A percentile compares a stretch with the other conserved stretches of the same genome.
Conservation (phyloP, 2,329 filamentous ascomycete species). For the Diaporthe sp. region DNA sequence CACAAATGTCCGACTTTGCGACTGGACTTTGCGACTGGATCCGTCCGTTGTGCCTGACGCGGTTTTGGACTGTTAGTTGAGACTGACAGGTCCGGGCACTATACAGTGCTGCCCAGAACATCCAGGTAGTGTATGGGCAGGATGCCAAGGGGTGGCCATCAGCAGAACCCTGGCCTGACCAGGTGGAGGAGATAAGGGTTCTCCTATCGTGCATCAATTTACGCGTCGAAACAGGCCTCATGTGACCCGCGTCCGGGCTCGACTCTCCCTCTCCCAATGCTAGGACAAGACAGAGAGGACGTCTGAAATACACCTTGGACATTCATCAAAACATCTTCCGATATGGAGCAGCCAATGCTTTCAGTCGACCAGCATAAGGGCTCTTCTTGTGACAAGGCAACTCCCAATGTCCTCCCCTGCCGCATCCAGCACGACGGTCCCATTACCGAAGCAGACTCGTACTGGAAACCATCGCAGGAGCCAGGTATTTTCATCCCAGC, state of each 20-base stretch:
- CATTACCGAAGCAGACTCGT: conserved; percentile 70
- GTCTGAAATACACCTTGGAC: not conserved
- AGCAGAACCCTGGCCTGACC: not conserved
- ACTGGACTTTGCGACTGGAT: too few species aligned
- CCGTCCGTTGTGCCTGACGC: not conserved
- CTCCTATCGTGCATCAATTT: conserved; percentile 28
- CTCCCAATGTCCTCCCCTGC: conserved; percentile 82
- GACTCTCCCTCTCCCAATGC: too few species aligned
- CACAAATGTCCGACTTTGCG: conserved; percentile 7
- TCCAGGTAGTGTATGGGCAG: too few species aligned
- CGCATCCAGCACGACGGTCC: conserved; percentile 82
- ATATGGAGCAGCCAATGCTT: conserved; percentile 57
- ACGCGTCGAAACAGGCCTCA: conserved; percentile 25
- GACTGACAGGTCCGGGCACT: not conserved
- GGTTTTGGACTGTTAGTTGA: not conserved
- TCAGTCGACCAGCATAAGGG: conserved; percentile 45
- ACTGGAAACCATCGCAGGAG: conserved; percentile 72
- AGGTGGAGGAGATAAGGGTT: conserved; percentile 31
- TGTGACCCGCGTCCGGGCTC: not conserved
- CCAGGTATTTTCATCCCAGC: conserved; percentile 35
- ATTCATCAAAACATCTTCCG: not conserved
- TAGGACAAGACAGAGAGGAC: not conserved
- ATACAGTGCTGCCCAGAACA: too few species aligned
- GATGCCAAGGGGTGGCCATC: not conserved
- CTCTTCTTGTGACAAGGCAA: conserved; percentile 50